Evolutionary conservation across 2,329 filamentous ascomycete species (phyloP).

Genomic region (Cercospora sp.): DNA sequence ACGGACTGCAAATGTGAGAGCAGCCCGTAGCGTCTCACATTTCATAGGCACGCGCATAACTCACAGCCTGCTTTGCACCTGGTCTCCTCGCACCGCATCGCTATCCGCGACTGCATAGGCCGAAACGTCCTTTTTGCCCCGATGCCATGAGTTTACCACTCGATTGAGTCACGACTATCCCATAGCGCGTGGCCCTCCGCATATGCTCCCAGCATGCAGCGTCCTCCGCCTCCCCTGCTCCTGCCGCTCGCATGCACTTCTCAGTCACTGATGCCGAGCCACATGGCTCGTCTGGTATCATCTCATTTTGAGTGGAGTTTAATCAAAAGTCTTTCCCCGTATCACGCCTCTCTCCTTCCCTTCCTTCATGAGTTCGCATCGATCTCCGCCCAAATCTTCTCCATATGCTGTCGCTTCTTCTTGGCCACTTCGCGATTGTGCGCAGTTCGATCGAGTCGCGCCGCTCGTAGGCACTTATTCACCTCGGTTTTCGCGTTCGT

Average conservation of each 20-base stretch:
- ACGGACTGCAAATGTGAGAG: too few species aligned
- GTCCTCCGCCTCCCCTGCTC: not conserved
- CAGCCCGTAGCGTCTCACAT: too few species aligned
- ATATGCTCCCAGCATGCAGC: not conserved
- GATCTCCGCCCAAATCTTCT: constrained; percentile 76
- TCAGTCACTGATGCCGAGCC: not conserved
- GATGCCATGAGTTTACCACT: not conserved
- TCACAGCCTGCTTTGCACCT: too few species aligned
- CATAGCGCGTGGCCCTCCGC: not conserved
- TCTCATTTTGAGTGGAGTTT: not conserved
- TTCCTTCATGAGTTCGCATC: constrained; percentile 63
- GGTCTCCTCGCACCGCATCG: not conserved
- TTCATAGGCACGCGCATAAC: too few species aligned
- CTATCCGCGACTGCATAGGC: not conserved
- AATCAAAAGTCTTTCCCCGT: not conserved
- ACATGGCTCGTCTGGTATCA: not conserved
- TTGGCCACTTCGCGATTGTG: constrained; percentile 71
- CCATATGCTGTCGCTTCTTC: constrained; percentile 70
- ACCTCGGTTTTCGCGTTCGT: constrained; percentile 82
- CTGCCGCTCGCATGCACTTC: not conserved
- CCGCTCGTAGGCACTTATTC: constrained; percentile 77
- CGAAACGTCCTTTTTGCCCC: not conserved
- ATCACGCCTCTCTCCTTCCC: not conserved
- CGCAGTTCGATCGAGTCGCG: constrained; percentile 75
- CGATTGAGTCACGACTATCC: not conserved